These are phyloP conservation scores for Fomitopsis pinicola DNA, from an alignment of 1,284 basidiomycete genomes.

Conservation along the genomic window DNA sequence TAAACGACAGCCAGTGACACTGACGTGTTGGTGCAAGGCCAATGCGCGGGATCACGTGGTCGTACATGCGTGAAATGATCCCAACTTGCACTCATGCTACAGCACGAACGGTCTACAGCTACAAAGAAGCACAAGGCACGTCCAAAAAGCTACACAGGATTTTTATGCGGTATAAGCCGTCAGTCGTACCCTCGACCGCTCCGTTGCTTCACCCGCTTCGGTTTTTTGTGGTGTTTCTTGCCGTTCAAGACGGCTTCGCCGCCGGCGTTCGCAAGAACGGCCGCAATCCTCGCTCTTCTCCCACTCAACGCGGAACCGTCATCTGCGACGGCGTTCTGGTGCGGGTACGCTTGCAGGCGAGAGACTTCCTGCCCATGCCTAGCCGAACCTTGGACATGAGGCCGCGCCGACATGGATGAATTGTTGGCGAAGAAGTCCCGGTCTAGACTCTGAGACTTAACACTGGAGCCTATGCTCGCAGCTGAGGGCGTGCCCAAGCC, in stretches of 20 bases:
- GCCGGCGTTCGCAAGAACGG: slow-evolving; percentile 42
- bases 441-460: slow-evolving; percentile 72
- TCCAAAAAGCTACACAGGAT: background rate
- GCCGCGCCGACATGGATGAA: slow-evolving; percentile 46
- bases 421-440: slow-evolving; percentile 77
- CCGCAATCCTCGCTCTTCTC: slow-evolving; percentile 41
- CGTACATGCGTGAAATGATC: no score
- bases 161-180: background rate
- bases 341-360: slow-evolving; percentile 66
- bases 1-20: no score
- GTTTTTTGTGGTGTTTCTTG: slow-evolving; percentile 90
- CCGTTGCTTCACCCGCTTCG: slow-evolving; percentile 81
- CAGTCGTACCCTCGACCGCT: slow-evolving; percentile 89
- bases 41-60: no score
- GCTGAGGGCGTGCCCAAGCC: slow-evolving; percentile 20
- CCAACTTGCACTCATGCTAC: no score
- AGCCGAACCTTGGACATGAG: slow-evolving; percentile 62
- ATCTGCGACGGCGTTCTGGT: slow-evolving; percentile 75
- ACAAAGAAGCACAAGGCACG: background rate
- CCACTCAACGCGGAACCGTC: slow-evolving; percentile 64
- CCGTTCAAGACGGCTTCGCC: slow-evolving; percentile 36
- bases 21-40: no score
- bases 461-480: slow-evolving; percentile 30
- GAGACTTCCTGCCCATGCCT: slow-evolving; percentile 59
- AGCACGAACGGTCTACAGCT: background rate